phyloP scores from a whole-genome alignment of 2,329 filamentous ascomycete species.

The Nigrospora sphaerica region DNA sequence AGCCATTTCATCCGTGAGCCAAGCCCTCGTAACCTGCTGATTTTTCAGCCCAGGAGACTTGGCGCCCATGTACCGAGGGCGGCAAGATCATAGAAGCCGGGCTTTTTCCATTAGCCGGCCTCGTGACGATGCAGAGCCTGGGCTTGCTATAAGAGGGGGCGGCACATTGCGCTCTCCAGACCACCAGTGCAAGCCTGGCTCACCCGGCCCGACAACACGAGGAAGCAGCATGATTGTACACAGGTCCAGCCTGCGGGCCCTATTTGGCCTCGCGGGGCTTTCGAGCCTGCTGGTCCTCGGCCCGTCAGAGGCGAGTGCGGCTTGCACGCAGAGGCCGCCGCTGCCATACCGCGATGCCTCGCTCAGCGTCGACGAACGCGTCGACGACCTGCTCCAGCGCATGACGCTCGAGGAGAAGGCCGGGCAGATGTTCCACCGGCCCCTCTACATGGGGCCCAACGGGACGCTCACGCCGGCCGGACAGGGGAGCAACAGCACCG shows the following conservation, averaged over 20 bases:
- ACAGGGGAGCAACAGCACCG: conserved; percentile 15
- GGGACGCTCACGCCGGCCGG: conserved; percentile 11
- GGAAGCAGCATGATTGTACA: not conserved
- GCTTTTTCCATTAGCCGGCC: too few relatives aligned
- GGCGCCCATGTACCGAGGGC: too few relatives aligned
- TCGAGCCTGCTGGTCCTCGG: not conserved
- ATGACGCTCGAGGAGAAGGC: conserved; percentile 43
- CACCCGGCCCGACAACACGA: not conserved
- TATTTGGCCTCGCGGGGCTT: not conserved
- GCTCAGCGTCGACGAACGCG: conserved; percentile 34
- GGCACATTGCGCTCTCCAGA: too few relatives aligned
- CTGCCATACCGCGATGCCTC: conserved; percentile 21
- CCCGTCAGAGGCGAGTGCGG: not conserved
- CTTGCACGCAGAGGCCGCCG: not conserved
- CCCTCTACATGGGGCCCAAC: conserved; percentile 19
- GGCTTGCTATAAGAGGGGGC: too few relatives aligned
- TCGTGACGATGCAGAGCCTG: too few relatives aligned
- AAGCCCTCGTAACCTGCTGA: too few relatives aligned
- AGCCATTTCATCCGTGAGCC: too few relatives aligned
- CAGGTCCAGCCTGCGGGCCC: not conserved
- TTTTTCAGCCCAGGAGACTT: too few relatives aligned
- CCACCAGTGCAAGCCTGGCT: too few relatives aligned
- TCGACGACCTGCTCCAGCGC: conserved; percentile 35
- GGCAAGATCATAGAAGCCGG: too few relatives aligned
- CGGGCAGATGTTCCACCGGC: conserved; percentile 37